A percentile compares a stretch with the other conserved stretches of the same genome.
Evolutionary conservation across 176 grass and related monocot species (phyloP).

Genomic region (Triticum monococcum): DNA sequence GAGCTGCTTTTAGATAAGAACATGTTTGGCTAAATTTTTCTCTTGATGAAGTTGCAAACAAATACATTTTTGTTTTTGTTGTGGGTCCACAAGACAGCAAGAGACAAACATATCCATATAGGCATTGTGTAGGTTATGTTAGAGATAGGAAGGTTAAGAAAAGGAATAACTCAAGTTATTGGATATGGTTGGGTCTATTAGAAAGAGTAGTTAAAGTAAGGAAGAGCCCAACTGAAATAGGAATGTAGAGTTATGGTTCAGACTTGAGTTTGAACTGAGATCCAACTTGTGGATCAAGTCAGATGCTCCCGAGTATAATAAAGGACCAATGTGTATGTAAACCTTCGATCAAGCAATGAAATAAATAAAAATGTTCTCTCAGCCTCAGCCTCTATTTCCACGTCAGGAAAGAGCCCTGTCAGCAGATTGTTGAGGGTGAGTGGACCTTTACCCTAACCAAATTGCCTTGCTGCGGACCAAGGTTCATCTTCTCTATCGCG

Average conservation of each 20-base stretch:
- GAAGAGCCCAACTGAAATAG: neutral
- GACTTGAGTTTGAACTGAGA: neutral
- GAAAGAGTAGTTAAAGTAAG: neutral
- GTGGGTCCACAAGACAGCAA: neutral
- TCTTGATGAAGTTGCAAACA: neutral
- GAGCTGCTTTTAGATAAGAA: neutral
- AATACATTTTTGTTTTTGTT: neutral
- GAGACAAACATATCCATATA: neutral
- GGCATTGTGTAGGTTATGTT: neutral
- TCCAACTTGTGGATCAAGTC: neutral
- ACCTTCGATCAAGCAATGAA: neutral
- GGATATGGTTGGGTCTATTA: neutral
- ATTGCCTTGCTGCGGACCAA: neutral
- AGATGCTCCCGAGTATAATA: neutral
- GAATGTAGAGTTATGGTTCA: neutral
- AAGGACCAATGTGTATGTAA: neutral
- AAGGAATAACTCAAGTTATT: neutral
- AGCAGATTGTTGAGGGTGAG: neutral
- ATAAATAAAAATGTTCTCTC: neutral
- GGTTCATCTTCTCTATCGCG: neutral
- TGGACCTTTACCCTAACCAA: neutral
- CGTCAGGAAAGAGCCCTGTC: neutral
- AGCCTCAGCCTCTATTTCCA: constrained; percentile 1
- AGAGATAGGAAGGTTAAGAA: constrained; percentile 7
- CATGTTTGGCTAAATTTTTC: neutral